Conservation (phyloP, 768 basidiomycete species). For the Naganishia antarctica region DNA sequence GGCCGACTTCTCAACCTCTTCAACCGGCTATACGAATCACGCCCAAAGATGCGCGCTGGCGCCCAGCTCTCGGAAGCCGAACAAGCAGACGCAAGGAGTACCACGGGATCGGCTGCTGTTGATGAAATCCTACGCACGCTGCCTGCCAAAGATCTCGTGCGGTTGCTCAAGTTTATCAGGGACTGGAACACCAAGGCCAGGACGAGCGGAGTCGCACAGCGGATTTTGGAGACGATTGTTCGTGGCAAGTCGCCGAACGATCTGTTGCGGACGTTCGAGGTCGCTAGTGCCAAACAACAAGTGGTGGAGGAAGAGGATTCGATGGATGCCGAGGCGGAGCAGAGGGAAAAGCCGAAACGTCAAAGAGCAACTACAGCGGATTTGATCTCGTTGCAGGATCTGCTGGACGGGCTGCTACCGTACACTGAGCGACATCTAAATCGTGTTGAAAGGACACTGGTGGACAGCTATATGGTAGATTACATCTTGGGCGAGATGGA, state of each 20-base stretch:
- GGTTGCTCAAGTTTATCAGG: conserved; percentile 72
- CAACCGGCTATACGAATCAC: conserved; percentile 55
- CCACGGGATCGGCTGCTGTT: conserved; percentile 68
- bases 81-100: conserved; percentile 42
- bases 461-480: conserved; percentile 94
- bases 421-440: conserved; percentile 90
- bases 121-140: conserved; percentile 77
- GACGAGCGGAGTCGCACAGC: conserved; percentile 78
- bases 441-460: conserved; percentile 76
- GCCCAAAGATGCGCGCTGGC: too few species aligned
- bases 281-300: conserved; percentile 23
- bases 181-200: conserved; percentile 96
- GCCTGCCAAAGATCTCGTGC: conserved; percentile 66
- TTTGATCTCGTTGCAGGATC: conserved; percentile 52
- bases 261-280: conserved; percentile 62
- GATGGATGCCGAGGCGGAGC: background rate
- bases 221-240: conserved; percentile 71
- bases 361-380: conserved; percentile 9
- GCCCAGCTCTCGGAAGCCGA: conserved; percentile 31
- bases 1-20: conserved; percentile 72
- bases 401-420: conserved; percentile 79
- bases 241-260: conserved; percentile 71
- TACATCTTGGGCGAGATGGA: conserved; percentile 54
- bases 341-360: conserved; percentile 20
- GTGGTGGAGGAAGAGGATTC: conserved; percentile 28